Evolutionary conservation across 768 basidiomycete species (phyloP).

Genomic region (Pisolithus microcarpus): DNA sequence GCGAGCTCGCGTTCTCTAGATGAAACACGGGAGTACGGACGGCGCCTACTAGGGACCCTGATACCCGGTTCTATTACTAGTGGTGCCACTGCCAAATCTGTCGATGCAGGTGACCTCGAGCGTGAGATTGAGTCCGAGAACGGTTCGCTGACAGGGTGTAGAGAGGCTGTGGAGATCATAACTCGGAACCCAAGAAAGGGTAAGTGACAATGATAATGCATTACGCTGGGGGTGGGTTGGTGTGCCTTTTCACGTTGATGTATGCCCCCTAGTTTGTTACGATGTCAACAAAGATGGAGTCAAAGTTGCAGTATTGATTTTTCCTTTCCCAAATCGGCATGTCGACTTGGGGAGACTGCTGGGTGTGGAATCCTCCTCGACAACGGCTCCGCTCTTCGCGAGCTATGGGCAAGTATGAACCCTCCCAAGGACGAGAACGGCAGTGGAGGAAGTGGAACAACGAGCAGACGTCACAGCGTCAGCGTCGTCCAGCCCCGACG

Average conservation of each 20-base stretch:
- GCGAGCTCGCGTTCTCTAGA: slow-evolving; percentile 24
- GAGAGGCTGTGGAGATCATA: slow-evolving; percentile 86
- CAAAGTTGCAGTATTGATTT: slow-evolving; percentile 83
- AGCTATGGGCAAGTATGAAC: slow-evolving; percentile 69
- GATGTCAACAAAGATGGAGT: slow-evolving; percentile 93
- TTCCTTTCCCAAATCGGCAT: slow-evolving; percentile 88
- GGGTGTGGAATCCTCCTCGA: slow-evolving; percentile 75
- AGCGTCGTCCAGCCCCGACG: no score
- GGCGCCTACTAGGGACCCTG: slow-evolving; percentile 42
- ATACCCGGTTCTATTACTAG: slow-evolving; percentile 21
- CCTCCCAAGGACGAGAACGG: slow-evolving; percentile 58
- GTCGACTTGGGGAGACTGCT: slow-evolving; percentile 89
- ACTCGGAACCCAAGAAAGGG: slow-evolving; percentile 88
- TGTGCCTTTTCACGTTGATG: background rate
- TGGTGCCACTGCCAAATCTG: slow-evolving; percentile 21
- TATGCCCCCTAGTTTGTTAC: slow-evolving; percentile 53
- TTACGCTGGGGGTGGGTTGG: background rate
- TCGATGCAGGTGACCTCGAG: slow-evolving; percentile 23
- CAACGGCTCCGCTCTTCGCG: slow-evolving; percentile 63
- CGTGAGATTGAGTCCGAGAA: slow-evolving; percentile 36
- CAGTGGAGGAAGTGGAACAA: slow-evolving; percentile 66
- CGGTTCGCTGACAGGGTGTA: slow-evolving; percentile 45
- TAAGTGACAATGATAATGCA: slow-evolving; percentile 28
- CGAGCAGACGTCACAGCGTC: slow-evolving; percentile 33
- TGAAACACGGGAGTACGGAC: no score